Evolutionary conservation across 352 stramenopile species (phyloP), one percentile per base, ranked within the genome.

Genomic region (Pythium rishiriense): DNA sequence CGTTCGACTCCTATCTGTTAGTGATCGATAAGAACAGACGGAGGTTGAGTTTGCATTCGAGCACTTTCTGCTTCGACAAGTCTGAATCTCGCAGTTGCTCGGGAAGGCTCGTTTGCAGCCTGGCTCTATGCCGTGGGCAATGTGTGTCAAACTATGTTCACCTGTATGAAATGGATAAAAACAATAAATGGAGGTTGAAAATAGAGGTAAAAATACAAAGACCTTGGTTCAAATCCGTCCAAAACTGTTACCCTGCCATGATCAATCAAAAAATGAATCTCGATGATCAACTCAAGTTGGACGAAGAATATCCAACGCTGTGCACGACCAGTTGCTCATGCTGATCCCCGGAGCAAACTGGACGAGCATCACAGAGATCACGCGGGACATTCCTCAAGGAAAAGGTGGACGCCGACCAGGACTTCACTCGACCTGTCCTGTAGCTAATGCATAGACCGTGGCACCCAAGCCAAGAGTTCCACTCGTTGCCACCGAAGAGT

Each of bases 371-470:
- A 49, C 45, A 51, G n/a, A 9, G 19, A 51, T 51, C n/a, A 51
- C 45, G 45, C 7, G 21, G 45, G 45, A 26, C 45, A 26, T 26
- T 28, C 11, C 37, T 43, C 37, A 43, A 6, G 1, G 14, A 43
- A 43, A 4, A n/a, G 14, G 35, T 31, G 52, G 52, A 48, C 52
- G 25, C 37, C 28, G 21, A 52, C n/a, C 42, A 17, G n/a, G 33
- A 42, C n/a, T 17, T 42, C 57, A 29, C n/a, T 48, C n/a, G 54
- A n/a, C 35, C 51, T 14, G 35, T 31, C 31, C 15, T 57, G 58
- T 58, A 65, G 58, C 58, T 65, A 52, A 49, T 58, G 58, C 47
- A 58, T 58, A 58, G 33, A 65, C 33, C 31, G 56, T 63, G 56
- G 12, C 28, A 37, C 42, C 37, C 10, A 0, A 37, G 12, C 17